These are phyloP conservation scores for Dalbergia cochinchinensis DNA, from an alignment of 306 rosid species.

Conservation along the genomic window DNA sequence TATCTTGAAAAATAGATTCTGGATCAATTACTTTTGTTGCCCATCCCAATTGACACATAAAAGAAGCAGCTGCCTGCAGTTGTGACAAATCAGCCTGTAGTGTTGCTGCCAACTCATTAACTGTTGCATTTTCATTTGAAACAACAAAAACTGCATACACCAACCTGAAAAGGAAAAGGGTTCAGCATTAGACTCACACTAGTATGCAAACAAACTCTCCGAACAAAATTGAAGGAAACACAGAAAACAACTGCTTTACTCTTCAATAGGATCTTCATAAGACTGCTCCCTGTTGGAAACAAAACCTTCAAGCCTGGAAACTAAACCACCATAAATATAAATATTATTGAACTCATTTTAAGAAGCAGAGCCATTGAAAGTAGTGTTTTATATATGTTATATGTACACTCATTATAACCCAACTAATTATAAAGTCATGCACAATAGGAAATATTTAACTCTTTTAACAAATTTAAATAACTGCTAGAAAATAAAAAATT, in stretches of 20 bases:
- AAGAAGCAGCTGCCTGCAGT: slow-evolving; percentile 94
- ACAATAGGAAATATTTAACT: not conserved
- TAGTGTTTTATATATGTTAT: not conserved
- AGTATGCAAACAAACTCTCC: slow-evolving; percentile 26
- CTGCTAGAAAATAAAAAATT: not conserved
- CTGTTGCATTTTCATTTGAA: slow-evolving; percentile 93
- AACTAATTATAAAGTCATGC: not conserved
- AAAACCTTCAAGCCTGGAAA: slow-evolving; percentile 98
- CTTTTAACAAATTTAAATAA: not conserved
- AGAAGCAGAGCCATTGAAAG: slow-evolving; percentile 15
- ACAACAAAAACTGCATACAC: slow-evolving; percentile 97
- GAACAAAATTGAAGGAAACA: slow-evolving; percentile 39
- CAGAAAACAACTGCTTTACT: slow-evolving; percentile 70
- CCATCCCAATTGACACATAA: slow-evolving; percentile 92
- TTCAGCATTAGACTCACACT: slow-evolving; percentile 42
- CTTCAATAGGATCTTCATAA: slow-evolving; percentile 98
- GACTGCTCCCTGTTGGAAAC: slow-evolving; percentile 99
- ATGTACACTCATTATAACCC: not conserved
- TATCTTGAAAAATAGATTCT: slow-evolving; percentile 70
- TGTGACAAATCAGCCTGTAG: slow-evolving; percentile 84
- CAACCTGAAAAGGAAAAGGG: slow-evolving; percentile 61
- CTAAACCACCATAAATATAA: slow-evolving; percentile 61
- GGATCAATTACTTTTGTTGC: slow-evolving; percentile 89
- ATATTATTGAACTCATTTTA: slow-evolving; percentile 39
- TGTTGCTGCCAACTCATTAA: slow-evolving; percentile 88